Base-by-base conservation (phyloP, 768 basidiomycete genomes). In the Lentinus tigrinus region DNA sequence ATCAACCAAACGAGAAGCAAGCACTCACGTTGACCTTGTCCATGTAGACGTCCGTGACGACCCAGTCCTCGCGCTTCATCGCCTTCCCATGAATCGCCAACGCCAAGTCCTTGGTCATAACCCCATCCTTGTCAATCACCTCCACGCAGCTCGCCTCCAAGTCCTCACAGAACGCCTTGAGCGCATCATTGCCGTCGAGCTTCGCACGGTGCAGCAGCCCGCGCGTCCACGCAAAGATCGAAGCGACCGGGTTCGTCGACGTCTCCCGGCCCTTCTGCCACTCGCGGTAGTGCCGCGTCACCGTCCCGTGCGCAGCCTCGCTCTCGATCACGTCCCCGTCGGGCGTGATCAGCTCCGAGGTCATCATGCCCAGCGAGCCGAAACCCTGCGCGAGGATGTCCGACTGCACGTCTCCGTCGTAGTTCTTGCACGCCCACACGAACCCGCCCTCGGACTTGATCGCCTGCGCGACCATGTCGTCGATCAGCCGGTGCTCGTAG, bases 341-440 rank as follows among this genome's bases (percentile, higher is more conserved):
- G 34, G 97, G 96, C 2, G 96, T 97, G 71, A 97, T 85, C 56
- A 97, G 81, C 71, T 98, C 95, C 40, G 85, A 88, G 19, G 94
- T 97, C 97, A 99, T 99, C 93, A 99, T 96, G 23, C 97, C 97
- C 44, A 99, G 78, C 46, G 83, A 87, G 57, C 97, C 97, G 71
- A 97, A 99, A 57, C 97, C 97, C 76, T 98, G 97, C 0, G 96
- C 96, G 59, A 98, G 88, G 67, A 97, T 94, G 70, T 98, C 95
- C 62, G 85, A 88, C 77, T 95, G 88, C 49, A 89, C 86, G 61
- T 74, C 73, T 21, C 73, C 73, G 65, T 78, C 78, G 72, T 79
- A 79, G 74, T 85, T 85, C 78, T 87, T 87, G 71, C 84, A 82
- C 9, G 85, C 85, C 84, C 85, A 85, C 36, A 85, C 80, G 69